These are phyloP conservation scores for Tetratostichococcus sp. DNA, from an alignment of 139 green algal species.

Conservation along the genomic window DNA sequence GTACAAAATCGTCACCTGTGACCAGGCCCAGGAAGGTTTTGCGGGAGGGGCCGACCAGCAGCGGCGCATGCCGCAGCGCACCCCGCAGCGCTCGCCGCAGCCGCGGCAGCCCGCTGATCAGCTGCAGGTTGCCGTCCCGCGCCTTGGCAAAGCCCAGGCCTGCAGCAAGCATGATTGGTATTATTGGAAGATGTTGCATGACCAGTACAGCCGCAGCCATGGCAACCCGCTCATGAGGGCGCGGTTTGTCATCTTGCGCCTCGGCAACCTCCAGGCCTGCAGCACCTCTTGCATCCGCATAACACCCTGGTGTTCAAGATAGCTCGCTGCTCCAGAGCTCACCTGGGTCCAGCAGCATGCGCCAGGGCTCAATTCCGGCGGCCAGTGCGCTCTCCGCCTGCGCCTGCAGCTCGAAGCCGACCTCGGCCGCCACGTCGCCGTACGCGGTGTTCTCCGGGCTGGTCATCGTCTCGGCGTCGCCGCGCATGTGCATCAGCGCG, in stretches of 20 bases:
- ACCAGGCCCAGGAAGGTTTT: conserved; percentile 80
- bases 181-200: no score
- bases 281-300: no score
- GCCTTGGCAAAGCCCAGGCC: conserved; percentile 92
- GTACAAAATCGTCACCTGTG: neutral
- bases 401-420: conserved; percentile 60
- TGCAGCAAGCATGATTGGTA: conserved; percentile 8
- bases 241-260: no score
- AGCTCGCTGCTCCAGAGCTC: neutral
- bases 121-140: conserved; percentile 46
- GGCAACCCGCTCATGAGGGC: conserved; percentile 60
- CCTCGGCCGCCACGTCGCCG: conserved; percentile 50
- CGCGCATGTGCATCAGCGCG: conserved; percentile 95
- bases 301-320: neutral
- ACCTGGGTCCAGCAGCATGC: conserved; percentile 81
- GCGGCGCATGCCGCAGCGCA: conserved; percentile 40
- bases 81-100: conserved; percentile 39
- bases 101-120: conserved; percentile 55
- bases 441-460: conserved; percentile 51
- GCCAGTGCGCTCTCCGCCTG: conserved; percentile 45
- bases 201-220: conserved; percentile 40
- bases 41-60: conserved; percentile 73
- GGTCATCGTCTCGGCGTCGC: conserved; percentile 78
- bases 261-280: no score
- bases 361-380: conserved; percentile 81